Percentiles rank a stretch among this genome's conserved stretches.
Conservation (phyloP, 2,329 filamentous ascomycete genomes). For the Xylariaceae sp. region DNA sequence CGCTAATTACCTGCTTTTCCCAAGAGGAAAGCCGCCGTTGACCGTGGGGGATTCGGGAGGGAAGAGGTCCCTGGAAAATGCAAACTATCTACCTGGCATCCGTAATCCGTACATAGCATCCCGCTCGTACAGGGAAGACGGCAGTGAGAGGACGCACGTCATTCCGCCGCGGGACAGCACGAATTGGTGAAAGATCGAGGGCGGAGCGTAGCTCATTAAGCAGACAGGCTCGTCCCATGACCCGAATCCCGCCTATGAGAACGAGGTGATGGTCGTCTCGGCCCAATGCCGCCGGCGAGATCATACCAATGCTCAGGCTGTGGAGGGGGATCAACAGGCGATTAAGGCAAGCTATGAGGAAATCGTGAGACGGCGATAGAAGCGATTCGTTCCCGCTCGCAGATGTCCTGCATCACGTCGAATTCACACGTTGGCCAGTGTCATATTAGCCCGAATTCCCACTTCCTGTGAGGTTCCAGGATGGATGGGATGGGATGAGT, state of each 20-base stretch:
- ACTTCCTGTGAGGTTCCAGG: slow-evolving; percentile 15
- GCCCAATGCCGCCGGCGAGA: slow-evolving; percentile 6
- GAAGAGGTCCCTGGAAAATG: slow-evolving; percentile 1
- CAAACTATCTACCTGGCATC: background rate
- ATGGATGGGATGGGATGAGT: background rate
- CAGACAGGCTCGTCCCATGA: slow-evolving; percentile 6
- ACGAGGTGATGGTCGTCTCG: slow-evolving; percentile 1
- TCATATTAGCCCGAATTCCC: slow-evolving; percentile 23
- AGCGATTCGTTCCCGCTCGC: slow-evolving; percentile 20
- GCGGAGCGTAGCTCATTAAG: slow-evolving; percentile 13
- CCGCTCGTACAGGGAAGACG: slow-evolving; percentile 16
- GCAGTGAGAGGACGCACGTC: slow-evolving; percentile 26
- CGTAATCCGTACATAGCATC: background rate
- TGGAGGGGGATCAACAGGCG: slow-evolving; percentile 5
- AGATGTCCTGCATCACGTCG: slow-evolving; percentile 24
- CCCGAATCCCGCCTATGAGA: background rate
- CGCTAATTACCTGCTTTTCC: background rate
- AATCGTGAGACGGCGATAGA: slow-evolving; percentile 18
- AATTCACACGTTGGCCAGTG: slow-evolving; percentile 30
- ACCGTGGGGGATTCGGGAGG: slow-evolving; percentile 15
- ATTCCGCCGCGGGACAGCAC: slow-evolving; percentile 24
- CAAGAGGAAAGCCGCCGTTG: background rate
- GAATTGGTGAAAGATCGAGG: slow-evolving; percentile 16
- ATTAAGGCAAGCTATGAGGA: slow-evolving; percentile 2
- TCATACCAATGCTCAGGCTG: slow-evolving; percentile 6